These are phyloP conservation scores for Eucalyptus victrix DNA, from an alignment of 345 rosid genomes.

Conservation along the genomic window DNA sequence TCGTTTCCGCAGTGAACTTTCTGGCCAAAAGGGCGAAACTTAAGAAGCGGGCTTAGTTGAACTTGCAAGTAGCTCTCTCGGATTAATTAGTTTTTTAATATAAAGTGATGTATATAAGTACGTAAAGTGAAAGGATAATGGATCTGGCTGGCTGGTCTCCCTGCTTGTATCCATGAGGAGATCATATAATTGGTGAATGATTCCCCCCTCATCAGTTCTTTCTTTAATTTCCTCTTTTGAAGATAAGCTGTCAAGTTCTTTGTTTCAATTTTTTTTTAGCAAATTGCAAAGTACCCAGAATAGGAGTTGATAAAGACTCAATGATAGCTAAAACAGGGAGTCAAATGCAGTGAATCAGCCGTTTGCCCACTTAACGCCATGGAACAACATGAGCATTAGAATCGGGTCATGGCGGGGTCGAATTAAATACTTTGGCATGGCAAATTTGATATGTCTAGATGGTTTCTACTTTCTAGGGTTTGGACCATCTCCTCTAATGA, in stretches of 20 bases:
- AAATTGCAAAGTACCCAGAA: background rate
- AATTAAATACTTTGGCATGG: background rate
- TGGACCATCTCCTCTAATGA: background rate
- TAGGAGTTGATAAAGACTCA: background rate
- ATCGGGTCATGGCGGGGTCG: background rate
- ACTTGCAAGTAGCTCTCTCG: background rate
- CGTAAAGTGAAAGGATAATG: background rate
- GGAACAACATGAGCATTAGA: background rate
- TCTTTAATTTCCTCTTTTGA: background rate
- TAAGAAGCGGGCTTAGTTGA: background rate
- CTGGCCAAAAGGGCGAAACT: background rate
- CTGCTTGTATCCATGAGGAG: background rate
- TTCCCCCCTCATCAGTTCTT: background rate
- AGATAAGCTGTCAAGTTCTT: background rate
- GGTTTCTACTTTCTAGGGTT: background rate
- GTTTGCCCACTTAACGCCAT: background rate
- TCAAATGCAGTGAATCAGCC: background rate
- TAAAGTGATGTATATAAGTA: background rate
- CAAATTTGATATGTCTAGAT: background rate
- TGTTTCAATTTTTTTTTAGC: background rate
- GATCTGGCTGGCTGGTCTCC: background rate
- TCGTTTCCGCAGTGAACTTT: background rate
- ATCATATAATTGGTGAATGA: background rate
- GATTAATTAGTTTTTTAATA: background rate
- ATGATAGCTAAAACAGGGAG: background rate